phyloP scores from a whole-genome alignment of 2,329 filamentous ascomycete species.

The Xylariaceae sp. region DNA sequence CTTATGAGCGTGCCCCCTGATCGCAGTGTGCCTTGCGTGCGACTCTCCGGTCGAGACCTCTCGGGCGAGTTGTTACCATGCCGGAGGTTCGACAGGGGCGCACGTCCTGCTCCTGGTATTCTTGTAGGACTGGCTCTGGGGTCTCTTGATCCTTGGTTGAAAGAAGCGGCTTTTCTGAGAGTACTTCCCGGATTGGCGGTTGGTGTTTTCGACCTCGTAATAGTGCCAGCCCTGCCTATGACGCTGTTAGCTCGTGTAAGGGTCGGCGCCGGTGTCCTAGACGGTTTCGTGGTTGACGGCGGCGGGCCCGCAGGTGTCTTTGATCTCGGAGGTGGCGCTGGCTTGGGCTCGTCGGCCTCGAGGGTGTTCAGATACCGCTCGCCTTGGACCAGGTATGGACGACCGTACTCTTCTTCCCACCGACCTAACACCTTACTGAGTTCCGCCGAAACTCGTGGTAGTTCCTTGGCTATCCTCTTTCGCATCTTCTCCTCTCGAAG shows the following conservation, averaged over 20 bases:
- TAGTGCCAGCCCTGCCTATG: constrained; percentile 32
- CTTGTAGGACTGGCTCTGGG: constrained; percentile 56
- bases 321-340: constrained; percentile 57
- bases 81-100: constrained; percentile 63
- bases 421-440: constrained; percentile 72
- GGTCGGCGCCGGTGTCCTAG: constrained; percentile 28
- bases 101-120: constrained; percentile 63
- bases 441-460: constrained; percentile 87
- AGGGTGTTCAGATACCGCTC: constrained; percentile 84
- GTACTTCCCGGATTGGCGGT: constrained; percentile 36
- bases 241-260: constrained; percentile 37
- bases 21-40: constrained; percentile 43
- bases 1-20: constrained; percentile 52
- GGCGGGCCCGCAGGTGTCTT: constrained; percentile 69
- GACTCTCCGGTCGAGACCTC: constrained; percentile 48
- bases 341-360: constrained; percentile 56
- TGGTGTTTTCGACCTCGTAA: constrained; percentile 51
- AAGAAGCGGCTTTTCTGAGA: constrained; percentile 31
- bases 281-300: constrained; percentile 41
- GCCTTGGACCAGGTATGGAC: constrained; percentile 88
- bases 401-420: constrained; percentile 92
- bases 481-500: constrained; percentile 97
- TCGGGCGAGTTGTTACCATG: constrained; percentile 78
- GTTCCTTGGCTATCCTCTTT: constrained; percentile 91
- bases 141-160: constrained; percentile 28